Conservation (phyloP, 2,329 filamentous ascomycete species). For the Fusarium sp. region DNA sequence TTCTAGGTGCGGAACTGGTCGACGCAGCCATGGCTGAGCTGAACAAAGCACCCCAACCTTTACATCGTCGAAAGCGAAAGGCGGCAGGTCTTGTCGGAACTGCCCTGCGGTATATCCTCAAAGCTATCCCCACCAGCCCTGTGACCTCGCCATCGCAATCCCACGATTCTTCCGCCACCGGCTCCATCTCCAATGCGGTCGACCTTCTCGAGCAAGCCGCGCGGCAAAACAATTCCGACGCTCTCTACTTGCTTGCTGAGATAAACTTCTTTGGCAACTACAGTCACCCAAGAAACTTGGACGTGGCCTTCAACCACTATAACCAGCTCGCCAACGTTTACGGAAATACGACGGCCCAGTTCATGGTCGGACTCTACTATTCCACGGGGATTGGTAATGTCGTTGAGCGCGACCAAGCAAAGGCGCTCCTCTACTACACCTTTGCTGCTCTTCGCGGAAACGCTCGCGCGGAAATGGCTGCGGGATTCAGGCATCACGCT, state of each 20-base stretch:
- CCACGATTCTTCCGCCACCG: constrained; percentile 51
- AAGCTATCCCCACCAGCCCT: constrained; percentile 63
- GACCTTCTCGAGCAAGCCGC: constrained; percentile 65
- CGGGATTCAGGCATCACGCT: constrained; percentile 85
- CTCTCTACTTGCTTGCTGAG: constrained; percentile 88
- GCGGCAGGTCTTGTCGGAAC: constrained; percentile 58
- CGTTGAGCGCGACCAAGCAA: constrained; percentile 88
- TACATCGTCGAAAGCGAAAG: constrained; percentile 58
- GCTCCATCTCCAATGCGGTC: constrained; percentile 63
- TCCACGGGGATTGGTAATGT: constrained; percentile 89
- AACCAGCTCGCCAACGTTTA: constrained; percentile 78
- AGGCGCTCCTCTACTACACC: constrained; percentile 92
- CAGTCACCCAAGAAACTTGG: constrained; percentile 85
- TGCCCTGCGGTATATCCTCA: constrained; percentile 58
- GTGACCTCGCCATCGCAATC: constrained; percentile 59
- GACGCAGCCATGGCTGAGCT: constrained; percentile 64
- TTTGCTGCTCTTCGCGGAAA: constrained; percentile 90
- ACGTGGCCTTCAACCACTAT: constrained; percentile 84
- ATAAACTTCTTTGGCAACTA: constrained; percentile 98
- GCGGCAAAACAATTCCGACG: constrained; percentile 77
- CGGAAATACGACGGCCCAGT: constrained; percentile 92
- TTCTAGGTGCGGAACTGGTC: constrained; percentile 64
- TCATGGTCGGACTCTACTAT: constrained; percentile 97
- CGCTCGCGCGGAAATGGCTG: constrained; percentile 90
- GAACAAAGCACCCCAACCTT: constrained; percentile 60